A percentile compares a stretch with the other conserved stretches of the same genome.
Evolutionary conservation across 2,329 filamentous ascomycete genomes (phyloP).

Genomic region (Whalleya microplaca): DNA sequence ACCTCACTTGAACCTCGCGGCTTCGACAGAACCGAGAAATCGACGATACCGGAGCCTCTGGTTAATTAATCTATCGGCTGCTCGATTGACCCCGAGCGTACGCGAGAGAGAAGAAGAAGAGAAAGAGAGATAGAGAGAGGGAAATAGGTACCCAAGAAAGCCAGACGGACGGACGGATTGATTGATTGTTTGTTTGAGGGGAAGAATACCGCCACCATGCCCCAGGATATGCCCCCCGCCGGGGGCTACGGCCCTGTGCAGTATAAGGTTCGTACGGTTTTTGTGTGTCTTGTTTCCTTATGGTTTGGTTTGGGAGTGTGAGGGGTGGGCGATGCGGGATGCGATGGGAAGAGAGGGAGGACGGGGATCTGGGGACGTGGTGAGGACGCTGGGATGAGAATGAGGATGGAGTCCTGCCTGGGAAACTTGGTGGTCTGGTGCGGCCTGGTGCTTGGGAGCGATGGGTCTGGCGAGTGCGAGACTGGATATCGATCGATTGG

Average conservation of each 20-base stretch:
- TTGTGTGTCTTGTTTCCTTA: constrained; percentile 1
- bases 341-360: no score
- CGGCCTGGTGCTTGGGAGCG: background rate
- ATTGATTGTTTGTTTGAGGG: background rate
- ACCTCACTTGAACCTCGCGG: no score
- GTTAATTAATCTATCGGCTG: no score
- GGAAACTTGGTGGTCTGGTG: no score
- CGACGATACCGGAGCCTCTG: no score
- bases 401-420: no score
- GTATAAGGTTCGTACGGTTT: constrained; percentile 76
- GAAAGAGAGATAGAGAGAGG: background rate
- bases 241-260: constrained; percentile 97
- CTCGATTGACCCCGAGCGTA: no score
- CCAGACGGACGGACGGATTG: background rate
- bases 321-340: background rate
- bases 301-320: background rate
- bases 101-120: no score
- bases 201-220: constrained; percentile 63
- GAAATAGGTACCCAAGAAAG: background rate
- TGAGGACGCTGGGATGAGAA: background rate
- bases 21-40: no score
- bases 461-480: background rate
- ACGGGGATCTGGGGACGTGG: background rate
- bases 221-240: constrained; percentile 94
- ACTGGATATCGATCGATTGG: no score